phyloP scores from a whole-genome alignment of 805 yeast species.

The Candida gorgasii region DNA sequence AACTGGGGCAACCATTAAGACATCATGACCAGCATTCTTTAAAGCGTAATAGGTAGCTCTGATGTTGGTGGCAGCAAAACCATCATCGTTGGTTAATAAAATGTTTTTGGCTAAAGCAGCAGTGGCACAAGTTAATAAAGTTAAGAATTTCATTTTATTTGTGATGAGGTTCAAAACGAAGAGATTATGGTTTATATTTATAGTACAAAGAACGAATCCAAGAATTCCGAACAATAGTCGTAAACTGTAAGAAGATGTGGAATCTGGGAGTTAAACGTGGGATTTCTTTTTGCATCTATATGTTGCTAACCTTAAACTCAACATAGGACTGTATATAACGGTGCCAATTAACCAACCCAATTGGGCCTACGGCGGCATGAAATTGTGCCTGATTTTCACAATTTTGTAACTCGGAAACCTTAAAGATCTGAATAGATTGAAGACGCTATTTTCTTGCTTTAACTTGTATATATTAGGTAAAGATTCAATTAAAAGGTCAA shows the following conservation, averaged over 20 bases:
- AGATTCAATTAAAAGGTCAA: not conserved
- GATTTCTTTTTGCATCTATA: conserved; percentile 1
- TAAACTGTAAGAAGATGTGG: conserved; percentile 3
- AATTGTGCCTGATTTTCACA: not conserved
- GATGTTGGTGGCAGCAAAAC: conserved; percentile 56
- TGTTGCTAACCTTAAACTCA: not conserved
- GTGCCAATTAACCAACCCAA: conserved; percentile 1
- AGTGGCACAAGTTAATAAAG: conserved; percentile 22
- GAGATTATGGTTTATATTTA: conserved; percentile 1
- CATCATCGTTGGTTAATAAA: conserved; percentile 51
- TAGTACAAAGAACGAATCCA: not conserved
- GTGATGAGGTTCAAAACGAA: not conserved
- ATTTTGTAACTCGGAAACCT: not conserved
- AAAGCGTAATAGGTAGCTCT: conserved; percentile 53
- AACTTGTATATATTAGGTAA: no score
- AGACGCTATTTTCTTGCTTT: no score
- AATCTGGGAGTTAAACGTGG: conserved; percentile 6
- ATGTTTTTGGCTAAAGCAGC: conserved; percentile 24
- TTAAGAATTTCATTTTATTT: conserved; percentile 50
- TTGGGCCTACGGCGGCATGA: conserved; percentile 6
- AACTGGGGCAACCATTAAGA: conserved; percentile 50
- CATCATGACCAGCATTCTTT: conserved; percentile 48
- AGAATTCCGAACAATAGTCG: conserved; percentile 3
- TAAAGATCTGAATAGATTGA: no score
- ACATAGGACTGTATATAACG: not conserved